Conservation (phyloP, 2,329 filamentous ascomycete species). For the Fusarium tupiense region DNA sequence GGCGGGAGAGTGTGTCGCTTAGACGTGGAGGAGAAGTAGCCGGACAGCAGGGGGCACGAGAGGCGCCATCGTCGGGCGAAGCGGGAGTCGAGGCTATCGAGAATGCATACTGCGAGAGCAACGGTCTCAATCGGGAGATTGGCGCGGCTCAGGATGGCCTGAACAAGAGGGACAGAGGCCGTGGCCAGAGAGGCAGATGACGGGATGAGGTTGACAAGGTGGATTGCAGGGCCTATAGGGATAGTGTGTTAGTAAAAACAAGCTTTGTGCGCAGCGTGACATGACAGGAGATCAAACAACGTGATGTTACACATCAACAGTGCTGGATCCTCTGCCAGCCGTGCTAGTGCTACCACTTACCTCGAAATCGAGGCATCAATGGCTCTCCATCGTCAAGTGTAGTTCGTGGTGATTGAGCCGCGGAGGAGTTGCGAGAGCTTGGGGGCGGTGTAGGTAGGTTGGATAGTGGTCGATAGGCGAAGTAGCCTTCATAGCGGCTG, state of each 20-base stretch:
- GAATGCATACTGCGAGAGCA: slow-evolving; percentile 72
- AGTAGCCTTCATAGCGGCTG: slow-evolving; percentile 57
- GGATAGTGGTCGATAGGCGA: slow-evolving; percentile 73
- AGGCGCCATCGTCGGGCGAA: slow-evolving; percentile 72
- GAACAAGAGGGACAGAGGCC: slow-evolving; percentile 67
- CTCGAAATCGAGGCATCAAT: slow-evolving; percentile 51
- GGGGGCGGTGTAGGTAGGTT: slow-evolving; percentile 74
- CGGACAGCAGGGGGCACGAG: slow-evolving; percentile 60
- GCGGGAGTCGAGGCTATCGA: slow-evolving; percentile 70
- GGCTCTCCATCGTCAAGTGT: slow-evolving; percentile 57
- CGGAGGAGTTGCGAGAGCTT: slow-evolving; percentile 58
- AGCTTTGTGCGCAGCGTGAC: slow-evolving; percentile 4
- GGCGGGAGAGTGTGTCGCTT: slow-evolving; percentile 62
- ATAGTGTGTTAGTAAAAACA: slow-evolving; percentile 20
- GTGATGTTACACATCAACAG: slow-evolving; percentile 6
- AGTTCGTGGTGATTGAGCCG: slow-evolving; percentile 55
- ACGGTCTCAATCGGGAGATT: slow-evolving; percentile 68
- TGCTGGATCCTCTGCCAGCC: background rate
- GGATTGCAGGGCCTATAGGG: slow-evolving; percentile 67
- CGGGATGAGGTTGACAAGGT: slow-evolving; percentile 73
- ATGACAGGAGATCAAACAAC: slow-evolving; percentile 12
- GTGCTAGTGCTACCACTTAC: slow-evolving; percentile 42
- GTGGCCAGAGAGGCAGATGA: slow-evolving; percentile 68
- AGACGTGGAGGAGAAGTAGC: slow-evolving; percentile 42
- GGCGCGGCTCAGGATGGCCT: slow-evolving; percentile 68